Evolutionary conservation across 495 filamentous ascomycete species (phyloP).

Genomic region (Aspergillus coremiiformis): DNA sequence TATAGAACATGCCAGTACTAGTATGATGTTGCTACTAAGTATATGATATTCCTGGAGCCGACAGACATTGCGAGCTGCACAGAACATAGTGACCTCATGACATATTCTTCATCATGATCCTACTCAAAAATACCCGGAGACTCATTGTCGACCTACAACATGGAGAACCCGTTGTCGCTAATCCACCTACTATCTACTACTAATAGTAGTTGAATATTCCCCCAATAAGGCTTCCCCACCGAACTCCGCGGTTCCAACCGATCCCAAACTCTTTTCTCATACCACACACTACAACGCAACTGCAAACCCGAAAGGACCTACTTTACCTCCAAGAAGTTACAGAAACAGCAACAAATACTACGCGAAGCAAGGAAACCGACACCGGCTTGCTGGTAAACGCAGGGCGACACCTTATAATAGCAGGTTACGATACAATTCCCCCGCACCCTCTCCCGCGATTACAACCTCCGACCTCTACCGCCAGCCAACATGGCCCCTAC

Average conservation of each 20-base stretch:
- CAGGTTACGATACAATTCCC: background rate
- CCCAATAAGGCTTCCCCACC: background rate
- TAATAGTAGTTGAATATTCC: too few relatives aligned
- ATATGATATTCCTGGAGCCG: too few relatives aligned
- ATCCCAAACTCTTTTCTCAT: background rate
- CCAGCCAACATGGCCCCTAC: constrained; percentile 35
- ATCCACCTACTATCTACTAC: too few relatives aligned
- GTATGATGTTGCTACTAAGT: too few relatives aligned
- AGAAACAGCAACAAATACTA: background rate
- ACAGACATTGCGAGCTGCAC: too few relatives aligned
- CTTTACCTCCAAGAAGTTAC: background rate
- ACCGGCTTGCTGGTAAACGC: background rate
- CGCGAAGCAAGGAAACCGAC: background rate
- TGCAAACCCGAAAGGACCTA: background rate
- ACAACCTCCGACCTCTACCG: background rate
- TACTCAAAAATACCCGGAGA: too few relatives aligned
- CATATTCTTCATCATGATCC: too few relatives aligned
- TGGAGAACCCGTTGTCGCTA: too few relatives aligned
- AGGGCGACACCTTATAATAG: background rate
- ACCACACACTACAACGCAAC: background rate
- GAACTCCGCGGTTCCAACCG: background rate
- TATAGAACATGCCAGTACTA: too few relatives aligned
- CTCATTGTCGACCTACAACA: too few relatives aligned
- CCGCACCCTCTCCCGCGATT: background rate
- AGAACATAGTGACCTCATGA: too few relatives aligned